Conservation (phyloP, 495 filamentous ascomycete genomes). For the Penicillium manginii region DNA sequence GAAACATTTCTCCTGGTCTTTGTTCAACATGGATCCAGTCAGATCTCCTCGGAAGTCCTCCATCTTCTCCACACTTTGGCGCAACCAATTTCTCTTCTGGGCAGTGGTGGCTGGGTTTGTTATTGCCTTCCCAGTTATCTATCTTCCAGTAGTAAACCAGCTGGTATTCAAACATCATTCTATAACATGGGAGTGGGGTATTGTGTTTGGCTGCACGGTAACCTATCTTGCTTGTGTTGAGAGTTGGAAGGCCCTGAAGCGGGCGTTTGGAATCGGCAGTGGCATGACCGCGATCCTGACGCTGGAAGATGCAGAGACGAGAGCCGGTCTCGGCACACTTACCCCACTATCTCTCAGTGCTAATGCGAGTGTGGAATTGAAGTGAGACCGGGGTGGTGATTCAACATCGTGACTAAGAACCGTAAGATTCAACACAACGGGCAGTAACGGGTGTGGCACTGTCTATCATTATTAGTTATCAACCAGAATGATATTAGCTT, state of each 20-base stretch:
- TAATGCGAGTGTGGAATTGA: slow-evolving; percentile 41
- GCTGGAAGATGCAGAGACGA: slow-evolving; percentile 37
- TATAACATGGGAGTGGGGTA: slow-evolving; percentile 75
- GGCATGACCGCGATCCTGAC: slow-evolving; percentile 38
- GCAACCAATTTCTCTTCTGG: slow-evolving; percentile 76
- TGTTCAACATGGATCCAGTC: slow-evolving; percentile 68
- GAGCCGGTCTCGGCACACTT: slow-evolving; percentile 28
- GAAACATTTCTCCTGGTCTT: slow-evolving; percentile 67
- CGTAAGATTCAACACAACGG: slow-evolving; percentile 2
- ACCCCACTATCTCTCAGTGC: slow-evolving; percentile 35
- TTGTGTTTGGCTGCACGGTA: slow-evolving; percentile 61
- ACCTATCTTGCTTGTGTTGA: slow-evolving; percentile 66
- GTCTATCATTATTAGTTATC: neutral
- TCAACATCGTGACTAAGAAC: slow-evolving; percentile 19
- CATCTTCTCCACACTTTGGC: slow-evolving; percentile 67
- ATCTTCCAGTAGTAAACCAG: slow-evolving; percentile 70
- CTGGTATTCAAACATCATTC: slow-evolving; percentile 75
- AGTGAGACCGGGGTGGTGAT: slow-evolving; percentile 21
- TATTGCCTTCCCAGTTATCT: slow-evolving; percentile 72
- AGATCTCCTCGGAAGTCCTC: slow-evolving; percentile 47
- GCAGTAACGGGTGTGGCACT: neutral
- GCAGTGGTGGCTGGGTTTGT: slow-evolving; percentile 68
- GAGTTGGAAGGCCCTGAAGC: slow-evolving; percentile 69
- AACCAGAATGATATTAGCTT: neutral
- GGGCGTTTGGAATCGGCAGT: slow-evolving; percentile 43